phyloP scores from a whole-genome alignment of 1,284 basidiomycete genomes.

The Neolentinus lepideus region DNA sequence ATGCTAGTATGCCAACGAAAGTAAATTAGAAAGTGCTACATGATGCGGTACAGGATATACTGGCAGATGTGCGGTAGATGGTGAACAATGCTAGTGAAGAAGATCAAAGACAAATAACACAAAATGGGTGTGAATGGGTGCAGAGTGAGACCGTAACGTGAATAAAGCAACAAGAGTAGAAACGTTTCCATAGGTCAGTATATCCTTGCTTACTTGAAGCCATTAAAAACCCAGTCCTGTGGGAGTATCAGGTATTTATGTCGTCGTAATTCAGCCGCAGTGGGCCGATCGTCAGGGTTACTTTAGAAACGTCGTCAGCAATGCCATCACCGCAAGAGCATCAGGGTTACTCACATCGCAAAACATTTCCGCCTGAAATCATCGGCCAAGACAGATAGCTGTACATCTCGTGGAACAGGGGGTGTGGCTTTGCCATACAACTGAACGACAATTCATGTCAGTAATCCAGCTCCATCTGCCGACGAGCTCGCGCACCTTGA shows the following conservation, averaged over 20 bases:
- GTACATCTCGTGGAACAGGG: slow-evolving; percentile 81
- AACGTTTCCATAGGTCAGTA: not conserved
- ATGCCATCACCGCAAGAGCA: slow-evolving; percentile 2
- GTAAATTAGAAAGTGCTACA: not conserved
- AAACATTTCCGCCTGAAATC: slow-evolving; percentile 91
- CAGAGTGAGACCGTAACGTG: not conserved
- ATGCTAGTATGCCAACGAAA: not conserved
- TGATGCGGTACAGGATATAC: not conserved
- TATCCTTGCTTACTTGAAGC: slow-evolving; percentile 27
- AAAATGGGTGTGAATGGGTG: not conserved
- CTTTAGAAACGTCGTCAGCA: slow-evolving; percentile 29
- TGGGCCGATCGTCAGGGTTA: slow-evolving; percentile 83
- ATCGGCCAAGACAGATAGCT: slow-evolving; percentile 68
- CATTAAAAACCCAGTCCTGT: slow-evolving; percentile 72
- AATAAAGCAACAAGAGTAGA: not conserved
- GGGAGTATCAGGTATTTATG: slow-evolving; percentile 82
- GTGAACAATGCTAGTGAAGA: not conserved
- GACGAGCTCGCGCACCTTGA: slow-evolving; percentile 61
- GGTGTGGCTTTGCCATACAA: slow-evolving; percentile 82
- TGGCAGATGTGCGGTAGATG: not conserved
- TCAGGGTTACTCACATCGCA: slow-evolving; percentile 56
- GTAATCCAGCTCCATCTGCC: not conserved
- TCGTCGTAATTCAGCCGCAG: slow-evolving; percentile 72
- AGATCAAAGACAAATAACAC: not conserved
- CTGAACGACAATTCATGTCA: slow-evolving; percentile 27